Conservation (phyloP, 495 filamentous ascomycete species). For the Friedmanniomyces endolithicus region DNA sequence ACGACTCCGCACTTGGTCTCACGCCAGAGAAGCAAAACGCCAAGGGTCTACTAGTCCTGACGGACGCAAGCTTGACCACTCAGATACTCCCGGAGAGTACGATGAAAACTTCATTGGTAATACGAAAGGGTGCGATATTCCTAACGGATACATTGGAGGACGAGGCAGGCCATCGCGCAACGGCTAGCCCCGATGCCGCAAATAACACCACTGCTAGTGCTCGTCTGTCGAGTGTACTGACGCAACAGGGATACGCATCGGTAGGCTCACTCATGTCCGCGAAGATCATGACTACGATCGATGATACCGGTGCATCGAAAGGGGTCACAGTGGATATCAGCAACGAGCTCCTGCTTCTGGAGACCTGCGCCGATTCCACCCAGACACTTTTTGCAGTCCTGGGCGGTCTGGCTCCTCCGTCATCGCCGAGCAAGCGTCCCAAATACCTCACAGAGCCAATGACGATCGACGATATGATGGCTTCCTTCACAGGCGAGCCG, state of each 20-base stretch:
- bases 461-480: constrained; percentile 74
- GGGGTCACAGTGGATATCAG: constrained; percentile 67
- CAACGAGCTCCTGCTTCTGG: constrained; percentile 77
- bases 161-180: constrained; percentile 21
- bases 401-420: constrained; percentile 71
- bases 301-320: constrained; percentile 44
- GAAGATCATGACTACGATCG: constrained; percentile 47
- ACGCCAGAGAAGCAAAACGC: constrained; percentile 67
- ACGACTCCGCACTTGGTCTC: constrained; percentile 71
- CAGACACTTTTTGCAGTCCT: constrained; percentile 76
- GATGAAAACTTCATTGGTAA: constrained; percentile 47
- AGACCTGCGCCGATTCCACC: constrained; percentile 94
- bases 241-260: constrained; percentile 63
- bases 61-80: constrained; percentile 56
- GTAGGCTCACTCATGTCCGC: constrained; percentile 76
- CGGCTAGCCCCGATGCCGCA: not conserved
- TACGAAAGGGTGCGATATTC: constrained; percentile 70
- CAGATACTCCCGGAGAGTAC: constrained; percentile 47
- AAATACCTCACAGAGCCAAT: constrained; percentile 84
- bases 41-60: constrained; percentile 65
- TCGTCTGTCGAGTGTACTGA: constrained; percentile 52
- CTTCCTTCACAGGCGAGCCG: constrained; percentile 62
- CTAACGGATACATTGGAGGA: constrained; percentile 64
- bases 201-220: constrained; percentile 35
- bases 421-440: constrained; percentile 60